Evolutionary conservation across 441 rosid genomes (phyloP).

Genomic region (Codiaeum variegatum): DNA sequence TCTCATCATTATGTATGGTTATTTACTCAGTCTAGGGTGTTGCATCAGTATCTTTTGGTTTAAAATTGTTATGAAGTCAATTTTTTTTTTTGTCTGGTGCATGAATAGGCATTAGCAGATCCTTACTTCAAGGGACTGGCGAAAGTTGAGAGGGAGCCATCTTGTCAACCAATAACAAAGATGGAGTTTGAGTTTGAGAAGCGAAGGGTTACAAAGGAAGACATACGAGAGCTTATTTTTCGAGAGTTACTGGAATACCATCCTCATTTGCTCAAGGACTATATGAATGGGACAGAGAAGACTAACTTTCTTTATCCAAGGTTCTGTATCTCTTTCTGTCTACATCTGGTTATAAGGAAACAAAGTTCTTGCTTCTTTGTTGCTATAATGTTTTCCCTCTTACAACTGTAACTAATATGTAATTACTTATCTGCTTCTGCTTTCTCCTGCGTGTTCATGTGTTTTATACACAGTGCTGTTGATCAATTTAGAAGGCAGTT

Average conservation of each 20-base stretch:
- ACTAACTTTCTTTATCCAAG: constrained; percentile 87
- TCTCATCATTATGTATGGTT: not conserved
- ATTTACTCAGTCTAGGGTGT: not conserved
- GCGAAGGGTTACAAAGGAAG: constrained; percentile 84
- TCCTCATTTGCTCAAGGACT: constrained; percentile 86
- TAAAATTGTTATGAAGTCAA: not conserved
- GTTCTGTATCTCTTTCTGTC: constrained; percentile 28
- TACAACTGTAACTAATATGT: not conserved
- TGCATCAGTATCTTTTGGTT: not conserved
- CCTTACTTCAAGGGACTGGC: constrained; percentile 90
- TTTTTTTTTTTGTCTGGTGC: constrained; percentile 3
- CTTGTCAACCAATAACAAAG: constrained; percentile 84
- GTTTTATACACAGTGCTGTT: constrained; percentile 54
- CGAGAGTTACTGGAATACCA: constrained; percentile 89
- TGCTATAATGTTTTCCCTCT: constrained; percentile 3
- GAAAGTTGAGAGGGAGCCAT: constrained; percentile 85
- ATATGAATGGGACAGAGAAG: constrained; percentile 76
- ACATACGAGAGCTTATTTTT: constrained; percentile 79
- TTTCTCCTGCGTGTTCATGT: constrained; percentile 22
- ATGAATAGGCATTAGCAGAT: constrained; percentile 72
- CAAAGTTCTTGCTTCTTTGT: not conserved
- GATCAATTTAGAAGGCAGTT: constrained; percentile 92
- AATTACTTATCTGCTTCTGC: constrained; percentile 6
- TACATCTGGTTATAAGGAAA: not conserved
- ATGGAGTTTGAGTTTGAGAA: constrained; percentile 97